Conservation (phyloP, 2,329 filamentous ascomycete genomes). For the Aspergillus viridinutans region DNA sequence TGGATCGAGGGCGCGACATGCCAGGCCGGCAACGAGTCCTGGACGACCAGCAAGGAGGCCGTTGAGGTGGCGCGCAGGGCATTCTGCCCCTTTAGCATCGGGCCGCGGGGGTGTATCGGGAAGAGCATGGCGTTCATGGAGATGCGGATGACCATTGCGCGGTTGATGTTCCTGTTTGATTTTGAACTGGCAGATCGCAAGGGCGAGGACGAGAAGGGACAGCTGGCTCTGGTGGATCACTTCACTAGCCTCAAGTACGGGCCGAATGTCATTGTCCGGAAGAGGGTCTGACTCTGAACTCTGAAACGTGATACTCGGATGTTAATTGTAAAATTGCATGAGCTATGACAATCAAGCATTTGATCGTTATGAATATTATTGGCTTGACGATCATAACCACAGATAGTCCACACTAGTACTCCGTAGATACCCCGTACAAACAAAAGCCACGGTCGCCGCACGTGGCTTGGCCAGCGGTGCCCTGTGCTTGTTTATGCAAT, state of each 20-base stretch:
- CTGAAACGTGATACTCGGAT: not conserved
- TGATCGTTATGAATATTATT: not conserved
- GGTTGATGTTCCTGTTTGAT: slow-evolving; percentile 38
- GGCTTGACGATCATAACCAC: not conserved
- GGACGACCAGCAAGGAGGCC: slow-evolving; percentile 47
- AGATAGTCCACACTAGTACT: not conserved
- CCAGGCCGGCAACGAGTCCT: slow-evolving; percentile 32
- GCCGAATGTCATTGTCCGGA: slow-evolving; percentile 28
- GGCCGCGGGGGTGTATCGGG: slow-evolving; percentile 40
- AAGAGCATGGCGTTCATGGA: slow-evolving; percentile 44
- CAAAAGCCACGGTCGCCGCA: not conserved
- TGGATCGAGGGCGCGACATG: slow-evolving; percentile 54
- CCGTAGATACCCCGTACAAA: not conserved
- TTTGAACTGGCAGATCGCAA: slow-evolving; percentile 31
- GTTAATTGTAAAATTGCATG: not conserved
- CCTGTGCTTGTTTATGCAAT: not conserved
- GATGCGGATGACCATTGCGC: slow-evolving; percentile 37
- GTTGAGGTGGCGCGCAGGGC: slow-evolving; percentile 56
- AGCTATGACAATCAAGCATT: not conserved
- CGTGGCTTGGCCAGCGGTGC: not conserved
- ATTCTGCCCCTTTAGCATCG: slow-evolving; percentile 60
- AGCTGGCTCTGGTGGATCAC: slow-evolving; percentile 36
- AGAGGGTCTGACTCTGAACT: not conserved
- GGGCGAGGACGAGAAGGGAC: slow-evolving; percentile 33
- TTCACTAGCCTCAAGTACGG: slow-evolving; percentile 37